Evolutionary conservation across 129 eudicot species (phyloP), one percentile per base, ranked within the genome.

Genomic region (Erigeron canadensis): DNA sequence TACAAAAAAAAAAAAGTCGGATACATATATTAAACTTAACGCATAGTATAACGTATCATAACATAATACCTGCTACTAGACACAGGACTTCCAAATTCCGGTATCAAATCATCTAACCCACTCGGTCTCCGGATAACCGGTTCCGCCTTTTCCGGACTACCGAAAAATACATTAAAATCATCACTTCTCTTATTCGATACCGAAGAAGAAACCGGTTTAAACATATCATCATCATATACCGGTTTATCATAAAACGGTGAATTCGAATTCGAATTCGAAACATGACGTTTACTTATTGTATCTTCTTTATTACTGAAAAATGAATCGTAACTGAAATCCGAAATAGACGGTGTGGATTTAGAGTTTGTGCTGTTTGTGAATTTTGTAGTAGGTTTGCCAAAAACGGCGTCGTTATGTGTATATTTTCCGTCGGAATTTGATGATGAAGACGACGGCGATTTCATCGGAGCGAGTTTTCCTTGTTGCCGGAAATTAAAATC

Each of bases 391-490:
- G 34, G 34, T 28, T 87, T 93, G 40, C 96, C 91, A 15, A 76
- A 81, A 1, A 85, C 86, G 51, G 83, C 88, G 56, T 88, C 91
- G 73, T 71, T 67, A 74, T 82, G 86, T 42, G 76, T 69, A 68
- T 59, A 63, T 15, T 76, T 47, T 8, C 51, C 80, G 66, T 77
- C 89, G 8, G 65, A 45, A 21, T 75, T 61, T 10, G 79, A 73
- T n/a, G 80, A 56, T 4, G 85, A 45, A 81, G 62, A 90, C 80
- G 39, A 64, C 43, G 8, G 61, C 2, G 86, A 56, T 79, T 73
- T 84, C 98, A 94, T 94, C 69, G 97, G 99, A 40, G 91, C 87
- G 17, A 97, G 82, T 87, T 94, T 90, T 11, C 99, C 98, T 57
- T 78, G 86, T 18, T 91, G 86, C 42, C 85, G 83, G 39, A 73